A percentile compares a stretch with the other conserved stretches of the same genome.
These are phyloP conservation scores for Hanseniaspora taiwanica DNA, from an alignment of 805 yeast genomes.

Conservation along the genomic window DNA sequence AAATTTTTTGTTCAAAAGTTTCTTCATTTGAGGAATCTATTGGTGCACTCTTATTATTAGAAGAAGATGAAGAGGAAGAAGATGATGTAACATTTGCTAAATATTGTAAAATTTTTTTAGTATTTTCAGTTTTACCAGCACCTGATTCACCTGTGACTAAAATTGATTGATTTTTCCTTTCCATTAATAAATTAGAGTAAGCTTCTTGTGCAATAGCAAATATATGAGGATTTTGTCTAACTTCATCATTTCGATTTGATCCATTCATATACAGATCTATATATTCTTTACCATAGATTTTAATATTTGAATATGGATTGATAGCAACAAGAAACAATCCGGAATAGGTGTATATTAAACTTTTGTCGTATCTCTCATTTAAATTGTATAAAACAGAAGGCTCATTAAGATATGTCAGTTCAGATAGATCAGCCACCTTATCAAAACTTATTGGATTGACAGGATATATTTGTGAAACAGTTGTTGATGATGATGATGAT, in stretches of 20 bases:
- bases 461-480: no score
- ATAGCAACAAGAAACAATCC: conserved; percentile 92
- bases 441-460: conserved; percentile 85
- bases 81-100: conserved; percentile 59
- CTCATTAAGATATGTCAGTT: conserved; percentile 83
- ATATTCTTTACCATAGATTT: conserved; percentile 52
- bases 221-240: conserved; percentile 64
- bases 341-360: conserved; percentile 81
- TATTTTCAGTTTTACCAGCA: conserved; percentile 97
- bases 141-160: conserved; percentile 98
- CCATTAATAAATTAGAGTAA: conserved; percentile 55
- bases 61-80: conserved; percentile 8
- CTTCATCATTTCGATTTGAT: conserved; percentile 18
- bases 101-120: conserved; percentile 88
- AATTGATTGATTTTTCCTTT: conserved; percentile 71
- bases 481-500: no score
- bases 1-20: conserved; percentile 67
- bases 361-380: conserved; percentile 60
- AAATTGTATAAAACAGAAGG: conserved; percentile 88
- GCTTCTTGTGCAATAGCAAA: conserved; percentile 85
- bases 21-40: conserved; percentile 7
- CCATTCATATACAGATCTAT: conserved; percentile 42
- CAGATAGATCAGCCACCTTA: conserved; percentile 90
- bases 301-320: conserved; percentile 72
- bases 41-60: conserved; percentile 2